These are phyloP conservation scores for Kwoniella shandongensis DNA, from an alignment of 768 basidiomycete species.

Conservation along the genomic window DNA sequence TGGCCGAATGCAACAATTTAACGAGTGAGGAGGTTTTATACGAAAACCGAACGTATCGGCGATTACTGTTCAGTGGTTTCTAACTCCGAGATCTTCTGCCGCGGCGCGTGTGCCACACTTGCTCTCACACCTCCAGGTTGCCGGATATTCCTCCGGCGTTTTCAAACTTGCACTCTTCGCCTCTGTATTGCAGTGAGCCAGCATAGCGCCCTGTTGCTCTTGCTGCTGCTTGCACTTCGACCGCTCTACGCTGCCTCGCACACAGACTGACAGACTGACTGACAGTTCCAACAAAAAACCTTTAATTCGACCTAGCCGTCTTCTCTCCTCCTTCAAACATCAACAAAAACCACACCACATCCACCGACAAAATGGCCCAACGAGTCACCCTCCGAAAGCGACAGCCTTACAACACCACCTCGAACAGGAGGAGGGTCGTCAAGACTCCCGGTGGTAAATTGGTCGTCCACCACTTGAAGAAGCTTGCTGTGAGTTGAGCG, in stretches of 20 bases:
- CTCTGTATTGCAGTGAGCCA: not conserved
- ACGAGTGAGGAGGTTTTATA: not conserved
- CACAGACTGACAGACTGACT: too few relatives aligned
- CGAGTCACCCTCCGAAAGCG: slow-evolving; percentile 99
- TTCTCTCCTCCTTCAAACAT: slow-evolving; percentile 17
- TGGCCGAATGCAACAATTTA: not conserved
- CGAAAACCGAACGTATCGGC: slow-evolving; percentile 1
- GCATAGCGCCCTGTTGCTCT: not conserved
- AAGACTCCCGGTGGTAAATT: slow-evolving; percentile 99
- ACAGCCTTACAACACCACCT: slow-evolving; percentile 92
- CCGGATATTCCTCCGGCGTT: not conserved
- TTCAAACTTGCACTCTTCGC: not conserved
- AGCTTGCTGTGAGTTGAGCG: slow-evolving; percentile 64
- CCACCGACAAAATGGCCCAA: slow-evolving; percentile 74
- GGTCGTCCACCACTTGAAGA: slow-evolving; percentile 97
- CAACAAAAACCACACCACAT: not conserved
- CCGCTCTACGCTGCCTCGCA: too few relatives aligned
- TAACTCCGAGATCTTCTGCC: too few relatives aligned
- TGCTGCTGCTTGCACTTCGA: slow-evolving; percentile 1
- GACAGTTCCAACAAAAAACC: not conserved
- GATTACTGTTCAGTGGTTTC: too few relatives aligned
- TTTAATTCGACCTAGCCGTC: not conserved
- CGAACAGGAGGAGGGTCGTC: slow-evolving; percentile 88
- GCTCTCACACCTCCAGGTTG: not conserved
- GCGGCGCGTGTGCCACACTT: too few relatives aligned